A percentile compares a stretch with the other conserved stretches of the same genome.
Conservation (phyloP, 2,329 filamentous ascomycete genomes). For the Ascochyta lentis region DNA sequence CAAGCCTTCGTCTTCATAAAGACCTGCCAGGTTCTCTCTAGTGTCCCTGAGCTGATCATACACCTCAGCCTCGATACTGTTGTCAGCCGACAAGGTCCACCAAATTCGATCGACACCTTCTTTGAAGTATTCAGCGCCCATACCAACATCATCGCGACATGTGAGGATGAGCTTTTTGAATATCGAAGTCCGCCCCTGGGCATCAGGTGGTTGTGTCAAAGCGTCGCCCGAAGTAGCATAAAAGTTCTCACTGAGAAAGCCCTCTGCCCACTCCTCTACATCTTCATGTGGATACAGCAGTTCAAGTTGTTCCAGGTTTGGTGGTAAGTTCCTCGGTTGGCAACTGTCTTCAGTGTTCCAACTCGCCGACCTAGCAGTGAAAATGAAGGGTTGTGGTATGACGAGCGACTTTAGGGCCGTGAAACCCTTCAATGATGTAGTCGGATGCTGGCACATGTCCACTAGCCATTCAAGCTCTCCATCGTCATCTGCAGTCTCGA, state of each 20-base stretch:
- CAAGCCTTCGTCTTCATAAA: constrained; percentile 8
- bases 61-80: constrained; percentile 17
- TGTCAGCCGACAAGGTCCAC: constrained; percentile 2
- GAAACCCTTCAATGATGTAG: constrained; percentile 18
- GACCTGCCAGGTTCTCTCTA: constrained; percentile 6
- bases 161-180: constrained; percentile 19
- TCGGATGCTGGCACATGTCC: constrained; percentile 16
- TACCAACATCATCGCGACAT: constrained; percentile 22
- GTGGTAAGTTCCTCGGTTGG: constrained; percentile 19
- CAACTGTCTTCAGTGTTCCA: background rate
- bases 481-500: constrained; percentile 21
- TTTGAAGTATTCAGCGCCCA: constrained; percentile 11
- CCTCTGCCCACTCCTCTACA: constrained; percentile 16
- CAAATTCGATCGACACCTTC: constrained; percentile 14
- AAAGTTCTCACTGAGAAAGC: constrained; percentile 5
- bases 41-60: constrained; percentile 11
- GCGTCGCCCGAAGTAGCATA: background rate
- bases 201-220: background rate
- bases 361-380: background rate
- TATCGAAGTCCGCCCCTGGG: background rate
- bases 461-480: constrained; percentile 23
- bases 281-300: constrained; percentile 21
- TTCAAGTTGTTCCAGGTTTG: constrained; percentile 23
- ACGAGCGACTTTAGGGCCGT: constrained; percentile 17
- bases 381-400: constrained; percentile 27